Evolutionary conservation across 2,329 filamentous ascomycete species (phyloP).

Genomic region (Ramularia endophylla): DNA sequence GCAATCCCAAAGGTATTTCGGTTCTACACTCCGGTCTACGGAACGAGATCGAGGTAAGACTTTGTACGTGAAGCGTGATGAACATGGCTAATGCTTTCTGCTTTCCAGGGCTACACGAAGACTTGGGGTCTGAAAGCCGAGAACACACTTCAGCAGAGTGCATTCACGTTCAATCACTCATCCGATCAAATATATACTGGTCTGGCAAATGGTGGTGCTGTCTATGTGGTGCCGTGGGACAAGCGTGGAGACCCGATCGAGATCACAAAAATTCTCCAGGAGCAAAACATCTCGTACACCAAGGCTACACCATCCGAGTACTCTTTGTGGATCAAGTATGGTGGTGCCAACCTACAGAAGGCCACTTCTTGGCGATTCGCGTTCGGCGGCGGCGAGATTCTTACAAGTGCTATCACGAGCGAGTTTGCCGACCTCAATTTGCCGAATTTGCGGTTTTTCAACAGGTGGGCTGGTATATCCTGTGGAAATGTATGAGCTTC

Average conservation of each 20-base stretch:
- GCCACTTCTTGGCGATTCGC: conserved; percentile 27
- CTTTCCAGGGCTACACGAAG: too few species aligned
- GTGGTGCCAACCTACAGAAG: neutral
- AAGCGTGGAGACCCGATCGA: conserved; percentile 30
- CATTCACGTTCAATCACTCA: conserved; percentile 39
- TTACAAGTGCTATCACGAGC: neutral
- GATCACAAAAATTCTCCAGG: conserved; percentile 32
- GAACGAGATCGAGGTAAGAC: conserved; percentile 1
- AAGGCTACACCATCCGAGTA: conserved; percentile 40
- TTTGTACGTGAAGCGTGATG: too few species aligned
- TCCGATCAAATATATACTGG: conserved; percentile 33
- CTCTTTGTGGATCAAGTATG: conserved; percentile 14
- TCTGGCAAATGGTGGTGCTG: conserved; percentile 32
- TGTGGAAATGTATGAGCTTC: too few species aligned
- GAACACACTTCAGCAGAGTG: conserved; percentile 32
- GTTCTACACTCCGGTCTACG: neutral
- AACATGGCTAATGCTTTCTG: too few species aligned
- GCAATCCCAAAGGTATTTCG: conserved; percentile 5
- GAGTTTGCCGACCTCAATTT: neutral
- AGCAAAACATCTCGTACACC: conserved; percentile 34
- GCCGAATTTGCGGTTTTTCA: neutral
- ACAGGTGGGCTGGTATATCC: neutral
- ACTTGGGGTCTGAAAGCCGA: conserved; percentile 9
- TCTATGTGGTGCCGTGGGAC: conserved; percentile 30
- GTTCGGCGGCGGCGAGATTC: conserved; percentile 28